A percentile compares a stretch with the other conserved stretches of the same genome.
Evolutionary conservation across 2,329 filamentous ascomycete genomes (phyloP).

Genomic region (Sporothrix humicola): DNA sequence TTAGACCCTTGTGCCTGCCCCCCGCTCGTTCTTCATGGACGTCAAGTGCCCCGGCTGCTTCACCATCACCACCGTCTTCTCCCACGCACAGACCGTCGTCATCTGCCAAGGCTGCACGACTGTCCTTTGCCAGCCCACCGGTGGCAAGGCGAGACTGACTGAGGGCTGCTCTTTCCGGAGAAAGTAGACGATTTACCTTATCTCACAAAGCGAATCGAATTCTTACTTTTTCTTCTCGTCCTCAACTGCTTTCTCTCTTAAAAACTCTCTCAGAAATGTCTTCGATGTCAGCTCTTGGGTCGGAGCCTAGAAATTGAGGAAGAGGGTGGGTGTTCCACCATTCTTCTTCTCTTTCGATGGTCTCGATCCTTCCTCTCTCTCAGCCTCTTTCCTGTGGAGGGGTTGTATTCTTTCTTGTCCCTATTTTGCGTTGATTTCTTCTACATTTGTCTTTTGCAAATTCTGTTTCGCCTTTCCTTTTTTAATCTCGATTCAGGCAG

Average conservation of each 20-base stretch:
- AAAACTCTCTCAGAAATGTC: conserved; percentile 27
- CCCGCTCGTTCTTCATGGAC: conserved; percentile 99
- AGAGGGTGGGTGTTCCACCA: no score
- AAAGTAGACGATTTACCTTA: conserved; percentile 74
- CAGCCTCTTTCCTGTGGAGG: background rate
- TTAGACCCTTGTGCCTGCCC: conserved; percentile 89
- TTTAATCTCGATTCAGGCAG: conserved; percentile 29
- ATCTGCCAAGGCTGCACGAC: conserved; percentile 99
- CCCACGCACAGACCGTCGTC: conserved; percentile 99
- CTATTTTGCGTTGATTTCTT: background rate
- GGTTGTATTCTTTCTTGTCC: conserved; percentile 25
- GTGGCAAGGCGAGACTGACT: conserved; percentile 97
- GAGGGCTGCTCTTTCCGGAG: conserved; percentile 99
- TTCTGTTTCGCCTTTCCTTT: conserved; percentile 9
- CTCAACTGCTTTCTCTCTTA: conserved; percentile 13
- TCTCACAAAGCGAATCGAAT: conserved; percentile 18
- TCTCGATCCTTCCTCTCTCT: background rate
- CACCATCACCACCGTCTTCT: conserved; percentile 99
- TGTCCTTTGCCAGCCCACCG: conserved; percentile 98
- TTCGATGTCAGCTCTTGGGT: conserved; percentile 19
- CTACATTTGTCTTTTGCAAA: background rate
- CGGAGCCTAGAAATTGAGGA: conserved; percentile 1
- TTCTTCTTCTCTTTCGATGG: background rate
- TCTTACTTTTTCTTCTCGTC: conserved; percentile 15
- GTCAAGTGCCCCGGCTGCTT: conserved; percentile 99